Evolutionary conservation across 148 eudicot genomes (phyloP), one percentile per base, ranked within the genome.

Genomic region (Silene latifolia): DNA sequence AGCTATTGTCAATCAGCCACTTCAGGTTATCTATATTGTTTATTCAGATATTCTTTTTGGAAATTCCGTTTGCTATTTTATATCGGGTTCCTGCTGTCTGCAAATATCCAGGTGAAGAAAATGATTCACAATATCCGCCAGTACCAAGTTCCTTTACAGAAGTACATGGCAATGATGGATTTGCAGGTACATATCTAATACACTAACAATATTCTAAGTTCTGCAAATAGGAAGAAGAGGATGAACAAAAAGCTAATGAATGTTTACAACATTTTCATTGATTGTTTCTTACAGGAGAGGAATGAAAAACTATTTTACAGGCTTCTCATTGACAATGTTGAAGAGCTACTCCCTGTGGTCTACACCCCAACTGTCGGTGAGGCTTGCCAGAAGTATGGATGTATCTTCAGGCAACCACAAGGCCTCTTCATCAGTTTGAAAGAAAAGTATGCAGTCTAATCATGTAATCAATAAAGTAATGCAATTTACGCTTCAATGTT

Each of bases 111-210:
- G 97, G 91, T 89, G 77, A 95, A 87, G 88, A 95, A 92, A 82
- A 81, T 92, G 96, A 90, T 95, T 86, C 81, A 86, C 75, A 88
- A 83, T 73, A 72, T 95, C 65, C 97, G 99, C 42, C 96, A 95
- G 23, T 95, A 95, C 84, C 89, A 95, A 83, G 89, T 92, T 29
- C 99, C 99, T 12, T 66, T 95, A 73, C 99, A 95, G 77, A 84
- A 82, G 79, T 95, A 95, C 81, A 86, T 90, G 96, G 97, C 99
- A 72, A 95, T 95, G 99, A 92, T 90, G 92, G 99, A 95, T 85
- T 96, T 92, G 78, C 99, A 95, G 97, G 99, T 95, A 77, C 54
- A 72, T 27, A 27, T 27, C 29, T 27, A 27, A 27, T 27, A 27
- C 29, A 27, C 29, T 27, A 2, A 27, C 29, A 27, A 2, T 27